Base-by-base conservation (phyloP, 352 stramenopile species). In the Pythium myriotylum region DNA sequence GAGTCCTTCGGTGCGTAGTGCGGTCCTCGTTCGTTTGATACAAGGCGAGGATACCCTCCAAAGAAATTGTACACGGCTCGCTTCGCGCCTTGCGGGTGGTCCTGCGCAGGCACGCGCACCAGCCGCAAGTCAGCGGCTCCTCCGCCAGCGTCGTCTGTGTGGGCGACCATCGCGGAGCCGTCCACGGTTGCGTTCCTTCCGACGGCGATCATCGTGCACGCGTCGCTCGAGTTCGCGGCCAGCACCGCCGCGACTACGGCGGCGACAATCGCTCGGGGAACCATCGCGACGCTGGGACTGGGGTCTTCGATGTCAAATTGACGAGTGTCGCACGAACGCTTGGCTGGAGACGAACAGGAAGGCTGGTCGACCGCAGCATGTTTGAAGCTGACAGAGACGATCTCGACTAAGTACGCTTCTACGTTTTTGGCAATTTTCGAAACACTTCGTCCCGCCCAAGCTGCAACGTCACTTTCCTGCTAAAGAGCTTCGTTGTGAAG, bases 151-250 rank as follows among this genome's bases (percentile, higher is more conserved):
- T 86, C 76, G 22, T 86, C 76, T 10, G 76, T 95, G 66, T 95
- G 86, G 1, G 84, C 85, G 3, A 86, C 69, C n/a, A 96, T 70
- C 20, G 85, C 78, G 12, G 79, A 86, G 16, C 88, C 88, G 57
- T 94, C 82, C 7, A 59, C 62, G 3, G 73, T 85, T 1, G 88
- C 88, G 29, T 88, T 77, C 20, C 58, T 62, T 20, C 84, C 83
- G 5, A 92, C 71, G 17, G 71, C 73, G 27, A 96, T 93, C 47
- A 91, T 85, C 7, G 88, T 96, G 64, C 88, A 96, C 17, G 64
- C 82, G 42, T 87, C 54, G 16, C n/a, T 32, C 3, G 17, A 29
- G 5, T 27, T 27, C 14, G 54, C 13, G n/a, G 26, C 22, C 10
- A 76, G 42, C 23, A 70, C 27, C 14, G 45, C 50, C 27, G 70